Base-by-base conservation (phyloP, 2,329 filamentous ascomycete species). In the Colletotrichum sp. region DNA sequence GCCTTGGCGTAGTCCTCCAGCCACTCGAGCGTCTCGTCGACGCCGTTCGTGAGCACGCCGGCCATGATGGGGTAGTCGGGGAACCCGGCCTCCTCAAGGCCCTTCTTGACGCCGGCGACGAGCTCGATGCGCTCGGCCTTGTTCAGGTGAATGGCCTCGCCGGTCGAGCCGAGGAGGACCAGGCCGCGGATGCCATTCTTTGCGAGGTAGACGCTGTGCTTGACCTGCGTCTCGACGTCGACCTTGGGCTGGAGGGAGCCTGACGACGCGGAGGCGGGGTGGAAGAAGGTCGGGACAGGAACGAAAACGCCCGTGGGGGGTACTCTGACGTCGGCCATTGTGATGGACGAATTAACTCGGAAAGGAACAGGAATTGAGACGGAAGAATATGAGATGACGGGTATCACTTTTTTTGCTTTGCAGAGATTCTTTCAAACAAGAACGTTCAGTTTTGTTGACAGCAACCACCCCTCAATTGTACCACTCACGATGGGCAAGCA, bases 211-310 rank as follows among this genome's bases (percentile, higher is more conserved):
- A 93, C 81, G 16, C 88, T 89, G 85, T 93, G 91, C 55, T 86
- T 85, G 25, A 87, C 84, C 82, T 93, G 91, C 1, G 91, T 89
- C 52, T 87, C 85, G 72, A 91, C 85, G 79, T 93, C 91, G 57
- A 93, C 82, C n/a, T 86, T 86, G 36, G 89, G 85, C 36, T 88
- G 85, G 34, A 88, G 82, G 4, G 85, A 79, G 34, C 85, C 84
- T 73, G 87, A 87, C 22, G 83, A 82, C 11, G 87, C 82, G 8
- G 84, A 82, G 52, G 80, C 77, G 70, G 81, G 57, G 32, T 86
- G 82, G 83, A 91, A 93, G 87, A 93, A 93, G 60, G 91, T 93
- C 34, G 91, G 91, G 60, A 92, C 89, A 28, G 90, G 90, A 72
- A 91, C 89, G 81, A 88, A 90, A 79, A 91, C 87, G 71, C 89